Evolutionary conservation across 192 early-diverging fungal genomes (phyloP).

Genomic region (Rhizoclosmatium globosum): DNA sequence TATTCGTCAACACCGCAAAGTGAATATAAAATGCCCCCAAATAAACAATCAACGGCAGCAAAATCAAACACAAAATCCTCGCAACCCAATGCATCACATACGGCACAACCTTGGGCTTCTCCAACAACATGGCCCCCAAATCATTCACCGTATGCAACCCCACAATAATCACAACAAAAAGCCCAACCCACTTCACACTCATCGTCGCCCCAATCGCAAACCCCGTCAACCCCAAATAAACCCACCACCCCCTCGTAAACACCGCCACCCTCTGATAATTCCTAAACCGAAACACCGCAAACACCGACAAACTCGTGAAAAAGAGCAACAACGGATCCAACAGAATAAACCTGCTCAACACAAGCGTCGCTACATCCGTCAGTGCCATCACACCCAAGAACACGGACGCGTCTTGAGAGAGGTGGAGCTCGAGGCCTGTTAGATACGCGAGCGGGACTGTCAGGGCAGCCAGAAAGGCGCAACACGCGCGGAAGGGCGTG

Average conservation of each 20-base stretch:
- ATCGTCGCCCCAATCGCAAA: conserved; percentile 74
- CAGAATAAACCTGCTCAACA: conserved; percentile 90
- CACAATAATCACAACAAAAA: conserved; percentile 88
- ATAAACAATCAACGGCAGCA: conserved; percentile 85
- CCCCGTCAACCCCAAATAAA: conserved; percentile 87
- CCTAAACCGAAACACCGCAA: conserved; percentile 75
- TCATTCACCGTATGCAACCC: conserved; percentile 92
- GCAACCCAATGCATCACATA: conserved; percentile 86
- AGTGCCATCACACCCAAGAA: conserved; percentile 83
- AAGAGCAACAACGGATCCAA: conserved; percentile 97
- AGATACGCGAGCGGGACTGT: conserved; percentile 91
- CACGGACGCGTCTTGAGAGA: conserved; percentile 70
- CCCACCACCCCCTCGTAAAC: conserved; percentile 88
- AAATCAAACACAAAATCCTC: conserved; percentile 80
- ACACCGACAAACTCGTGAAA: conserved; percentile 78
- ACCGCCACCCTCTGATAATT: conserved; percentile 70
- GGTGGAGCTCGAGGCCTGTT: conserved; percentile 78
- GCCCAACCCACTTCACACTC: conserved; percentile 95
- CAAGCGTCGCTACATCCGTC: conserved; percentile 75
- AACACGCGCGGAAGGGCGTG: conserved; percentile 85
- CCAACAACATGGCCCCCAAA: conserved; percentile 75
- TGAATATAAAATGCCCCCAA: conserved; percentile 83
- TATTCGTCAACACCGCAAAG: conserved; percentile 82
- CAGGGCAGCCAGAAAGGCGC: conserved; percentile 84
- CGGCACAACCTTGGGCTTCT: neutral